Evolutionary conservation across 2,329 filamentous ascomycete species (phyloP), one percentile per base, ranked within the genome.

Genomic region (Neonectria sp.): DNA sequence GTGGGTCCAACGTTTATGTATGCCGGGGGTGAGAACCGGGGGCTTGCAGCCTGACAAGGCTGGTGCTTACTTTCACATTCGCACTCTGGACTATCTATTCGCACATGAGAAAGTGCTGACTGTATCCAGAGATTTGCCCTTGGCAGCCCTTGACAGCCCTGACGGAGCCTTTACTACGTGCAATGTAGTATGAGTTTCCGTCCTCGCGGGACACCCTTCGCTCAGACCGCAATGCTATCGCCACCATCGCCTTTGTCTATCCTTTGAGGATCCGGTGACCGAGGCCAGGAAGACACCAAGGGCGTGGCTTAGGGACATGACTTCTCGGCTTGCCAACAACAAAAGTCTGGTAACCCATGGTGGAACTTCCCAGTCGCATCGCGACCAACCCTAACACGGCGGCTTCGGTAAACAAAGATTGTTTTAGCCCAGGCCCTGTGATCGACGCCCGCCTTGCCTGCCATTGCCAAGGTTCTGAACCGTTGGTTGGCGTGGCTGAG

Each of bases 1-100:
- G 53, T 55, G 60, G 48, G 31, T 57, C 58, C 58, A 60, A 37
- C 15, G 27, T 17, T 21, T 31, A 11, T 56, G 58, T 24, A 31
- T 53, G 27, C 43, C 24, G 43, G 52, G 52, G 46, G 46, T 59
- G 27, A 49, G 56, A 49, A 29, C 27, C 33, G 5, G 43, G 45
- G 53, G 35, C 35, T 53, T 62, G 53, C 53, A 49, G 33, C 53
- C 48, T 63, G 55, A n/a, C 59, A 66, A 53, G 64, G 64, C 64
- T 67, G 59, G 64, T 62, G 58, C 64, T 67, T 67, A 67, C 63
- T 40, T 33, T 21, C 35, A 35, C 25, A n/a, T 33, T 45, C n/a
- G 29, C 9, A 27, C n/a, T 27, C 15, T 45, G 17, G 24, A 45
- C 56, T 56, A 52, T 48, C 24, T 56, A n/a, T 33, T 17, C 35